Evolutionary conservation across 306 rosid genomes (phyloP), one percentile per base, ranked within the genome.

Genomic region (Quercus ilex): DNA sequence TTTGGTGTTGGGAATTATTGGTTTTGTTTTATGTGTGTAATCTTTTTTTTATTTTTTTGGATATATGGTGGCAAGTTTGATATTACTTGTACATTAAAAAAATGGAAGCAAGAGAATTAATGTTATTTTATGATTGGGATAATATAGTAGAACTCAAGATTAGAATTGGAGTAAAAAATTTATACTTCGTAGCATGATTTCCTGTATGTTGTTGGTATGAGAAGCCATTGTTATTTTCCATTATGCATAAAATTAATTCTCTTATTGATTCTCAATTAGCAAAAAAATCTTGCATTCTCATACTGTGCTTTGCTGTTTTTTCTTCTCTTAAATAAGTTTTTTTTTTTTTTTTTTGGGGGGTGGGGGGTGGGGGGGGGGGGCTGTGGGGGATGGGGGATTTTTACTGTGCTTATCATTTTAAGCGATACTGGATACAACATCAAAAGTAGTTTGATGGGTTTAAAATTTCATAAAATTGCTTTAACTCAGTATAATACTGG

Each of bases 401-500:
- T 64, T 64, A 59, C 20, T 30, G 21, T 31, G 18, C 46, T 64
- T 17, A 17, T 64, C 12, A 28, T 17, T 64, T 64, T 26, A 14
- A 23, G 51, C 7, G 51, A 33, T 9, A 13, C 52, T 67, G 52
- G 46, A 35, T 67, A 33, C 17, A 18, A 13, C 71, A 5, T 15
- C 19, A 31, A 46, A 19, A 30, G 5, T 67, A 8, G 26, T 33
- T 35, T 67, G 52, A 18, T 67, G 72, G 21, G 26, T 19, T 67
- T 33, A 41, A 64, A 77, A 59, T 86, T 20, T 33, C 28, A n/a
- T 64, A 3, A 28, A 33, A 25, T 49, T 74, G 58, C 63, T 49
- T 76, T 69, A 71, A 43, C 71, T 78, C 56, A 55, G 64, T 57
- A 72, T 28, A 35, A 64, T 81, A 30, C 51, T 64, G 78, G 74